Base-by-base conservation (phyloP, 2,329 filamentous ascomycete species). In the Ceratocystis smalleyi region DNA sequence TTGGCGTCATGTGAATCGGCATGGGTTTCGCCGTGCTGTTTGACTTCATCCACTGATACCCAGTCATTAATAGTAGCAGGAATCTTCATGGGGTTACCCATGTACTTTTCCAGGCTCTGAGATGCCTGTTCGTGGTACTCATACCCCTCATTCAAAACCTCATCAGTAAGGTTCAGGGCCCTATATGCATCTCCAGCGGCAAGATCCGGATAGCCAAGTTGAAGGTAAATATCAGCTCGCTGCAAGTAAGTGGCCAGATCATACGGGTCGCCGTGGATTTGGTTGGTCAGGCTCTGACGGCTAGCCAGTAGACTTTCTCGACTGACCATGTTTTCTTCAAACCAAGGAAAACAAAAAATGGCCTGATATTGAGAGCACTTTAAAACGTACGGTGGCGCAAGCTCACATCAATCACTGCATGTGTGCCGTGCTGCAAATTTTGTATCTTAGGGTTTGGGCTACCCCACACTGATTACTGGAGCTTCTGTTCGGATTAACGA, bases 161-260 rank as follows among this genome's bases (percentile, higher is more conserved):
- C 89, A 71, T 97, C 92, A 17, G 88, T 82, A 59, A 99, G 77
- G 3, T 96, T 81, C n/a, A 97, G 79, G 0, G 91, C 91, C 64
- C 88, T 86, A 73, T 97, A 97, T 4, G 90, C 89, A 77, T 96
- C 91, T 43, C 90, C 89, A 10, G 87, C 86, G 4, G 91, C 91
- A 47, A 99, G 82, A 73, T 99, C 94, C 0, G 90, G 89, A 73
- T 96, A 97, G 45, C 84, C 89, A 59, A 96, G 79, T 57, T 83
- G 77, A 17, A 84, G 81, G 73, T 96, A 84, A 51, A 87, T 77
- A 43, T 81, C 76, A 27, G 89, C 89, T 40, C 91, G 83, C 68
- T 86, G 80, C 64, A 88, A 77, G 68, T 85, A 86, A 6, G 86
- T 76, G 64, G 87, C 77, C 43, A 84, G 73, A 69, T 87, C 83